A percentile compares a stretch with the other conserved stretches of the same genome.
Evolutionary conservation across 2,329 filamentous ascomycete genomes (phyloP).

Genomic region (Neocucurbitaria cava): DNA sequence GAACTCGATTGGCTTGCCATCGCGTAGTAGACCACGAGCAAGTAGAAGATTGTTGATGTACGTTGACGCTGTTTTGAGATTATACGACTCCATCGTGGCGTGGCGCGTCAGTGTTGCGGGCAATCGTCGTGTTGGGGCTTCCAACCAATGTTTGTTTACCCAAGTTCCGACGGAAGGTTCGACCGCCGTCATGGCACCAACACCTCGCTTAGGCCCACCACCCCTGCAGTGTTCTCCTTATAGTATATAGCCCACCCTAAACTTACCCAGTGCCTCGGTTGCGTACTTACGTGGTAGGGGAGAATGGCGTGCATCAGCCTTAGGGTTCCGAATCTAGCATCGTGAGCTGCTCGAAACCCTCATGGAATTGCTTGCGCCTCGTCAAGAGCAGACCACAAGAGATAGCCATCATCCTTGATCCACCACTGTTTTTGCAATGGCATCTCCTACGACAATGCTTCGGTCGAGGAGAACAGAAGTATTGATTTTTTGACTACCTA

Average conservation of each 20-base stretch:
- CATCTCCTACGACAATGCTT: too few species aligned
- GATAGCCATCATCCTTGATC: not conserved
- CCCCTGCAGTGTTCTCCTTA: not conserved
- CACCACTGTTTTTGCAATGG: not conserved
- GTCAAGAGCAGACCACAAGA: not conserved
- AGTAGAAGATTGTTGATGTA: slow-evolving; percentile 72
- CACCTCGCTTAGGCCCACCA: slow-evolving; percentile 9
- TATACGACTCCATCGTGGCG: slow-evolving; percentile 55
- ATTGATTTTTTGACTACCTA: not conserved
- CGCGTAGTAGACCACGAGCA: slow-evolving; percentile 67
- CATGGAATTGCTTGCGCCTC: not conserved
- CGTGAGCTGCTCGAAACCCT: not conserved
- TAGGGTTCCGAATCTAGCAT: not conserved
- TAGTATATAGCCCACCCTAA: not conserved
- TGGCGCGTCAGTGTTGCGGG: slow-evolving; percentile 22
- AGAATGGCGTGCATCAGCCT: not conserved
- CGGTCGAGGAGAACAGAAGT: not conserved
- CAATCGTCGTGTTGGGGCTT: slow-evolving; percentile 11
- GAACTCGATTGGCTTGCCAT: slow-evolving; percentile 81
- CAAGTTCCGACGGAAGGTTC: slow-evolving; percentile 12
- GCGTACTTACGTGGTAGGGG: not conserved
- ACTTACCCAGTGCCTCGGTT: not conserved
- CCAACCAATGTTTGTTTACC: slow-evolving; percentile 22
- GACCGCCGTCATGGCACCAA: not conserved
- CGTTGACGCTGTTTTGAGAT: slow-evolving; percentile 66